phyloP scores from a whole-genome alignment of 257 asterid genomes.

The Linaria vulgaris region DNA sequence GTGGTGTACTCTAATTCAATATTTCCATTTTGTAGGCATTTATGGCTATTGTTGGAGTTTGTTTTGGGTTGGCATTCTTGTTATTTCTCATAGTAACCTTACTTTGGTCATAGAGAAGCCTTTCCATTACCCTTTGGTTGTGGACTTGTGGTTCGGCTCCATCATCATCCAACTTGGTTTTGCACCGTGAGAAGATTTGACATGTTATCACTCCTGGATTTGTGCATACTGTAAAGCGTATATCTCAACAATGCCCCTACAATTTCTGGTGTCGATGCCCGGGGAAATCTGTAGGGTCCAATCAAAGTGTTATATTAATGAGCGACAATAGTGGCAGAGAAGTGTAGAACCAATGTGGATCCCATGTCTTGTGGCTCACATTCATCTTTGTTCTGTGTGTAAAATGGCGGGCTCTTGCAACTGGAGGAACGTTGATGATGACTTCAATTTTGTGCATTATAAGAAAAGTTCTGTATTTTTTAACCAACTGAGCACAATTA shows the following conservation, averaged over 20 bases:
- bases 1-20: neutral
- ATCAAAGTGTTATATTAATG: neutral
- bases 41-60: slow-evolving; percentile 54
- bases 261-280: neutral
- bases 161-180: neutral
- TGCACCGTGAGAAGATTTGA: neutral
- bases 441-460: neutral
- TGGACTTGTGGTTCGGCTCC: too few relatives aligned
- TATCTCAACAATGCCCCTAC: slow-evolving; percentile 6
- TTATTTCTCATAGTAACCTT: slow-evolving; percentile 63
- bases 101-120: slow-evolving; percentile 54
- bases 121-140: slow-evolving; percentile 3
- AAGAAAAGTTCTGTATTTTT: neutral
- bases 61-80: slow-evolving; percentile 75
- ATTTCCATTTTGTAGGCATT: slow-evolving; percentile 50
- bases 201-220: neutral
- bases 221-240: neutral
- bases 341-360: neutral
- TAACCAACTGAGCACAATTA: neutral
- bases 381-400: neutral
- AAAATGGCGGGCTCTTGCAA: neutral
- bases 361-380: neutral
- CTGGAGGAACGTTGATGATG: neutral
- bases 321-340: neutral
- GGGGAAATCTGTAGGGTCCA: neutral